A percentile compares a stretch with the other conserved stretches of the same genome.
Evolutionary conservation across 129 eudicot genomes (phyloP).

Genomic region (Daucus carota): DH1_v3.0 NC_030384.2:28952001-28952500

Average conservation of each 20-base stretch:
- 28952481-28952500: conserved; percentile 72
- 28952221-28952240: not conserved
- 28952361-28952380: not conserved
- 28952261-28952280: not conserved
- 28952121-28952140: not conserved
- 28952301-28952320: not conserved
- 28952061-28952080: not conserved
- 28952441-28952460: conserved; percentile 30
- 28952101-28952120: not conserved
- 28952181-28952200: not conserved
- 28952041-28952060: not conserved
- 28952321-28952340: not conserved
- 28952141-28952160: not conserved
- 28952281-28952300: not conserved
- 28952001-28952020: not conserved
- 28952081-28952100: not conserved
- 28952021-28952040: not conserved
- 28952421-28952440: conserved; percentile 1
- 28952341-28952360: not conserved
- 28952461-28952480: conserved; percentile 56
- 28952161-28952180: not conserved
- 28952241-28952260: not conserved
- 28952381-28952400: not conserved
- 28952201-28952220: not conserved
- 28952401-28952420: not conserved